Percentiles rank a stretch among this genome's conserved stretches.
Conservation (phyloP, 2,329 filamentous ascomycete genomes). For the Alternaria infectoria region DNA sequence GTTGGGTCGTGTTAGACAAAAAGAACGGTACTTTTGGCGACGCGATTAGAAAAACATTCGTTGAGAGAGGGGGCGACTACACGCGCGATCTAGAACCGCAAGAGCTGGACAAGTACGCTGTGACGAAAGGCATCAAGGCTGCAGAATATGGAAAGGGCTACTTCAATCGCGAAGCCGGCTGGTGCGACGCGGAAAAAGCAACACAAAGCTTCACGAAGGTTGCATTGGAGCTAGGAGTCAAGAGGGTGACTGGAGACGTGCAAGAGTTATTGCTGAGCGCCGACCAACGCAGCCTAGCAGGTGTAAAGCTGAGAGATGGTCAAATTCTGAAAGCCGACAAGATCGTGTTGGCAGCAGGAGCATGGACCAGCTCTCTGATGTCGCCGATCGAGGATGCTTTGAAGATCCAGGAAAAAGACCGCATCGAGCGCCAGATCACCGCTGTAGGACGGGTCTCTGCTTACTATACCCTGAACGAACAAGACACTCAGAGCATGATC, state of each 20-base stretch:
- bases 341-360: constrained; percentile 62
- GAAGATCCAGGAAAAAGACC: constrained; percentile 52
- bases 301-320: constrained; percentile 59
- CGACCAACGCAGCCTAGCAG: constrained; percentile 40
- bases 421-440: constrained; percentile 59
- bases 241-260: constrained; percentile 54
- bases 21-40: constrained; percentile 56
- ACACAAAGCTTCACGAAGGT: constrained; percentile 54
- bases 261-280: constrained; percentile 52
- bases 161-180: constrained; percentile 60
- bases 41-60: constrained; percentile 62
- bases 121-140: constrained; percentile 38
- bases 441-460: constrained; percentile 67
- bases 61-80: constrained; percentile 51
- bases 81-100: constrained; percentile 38
- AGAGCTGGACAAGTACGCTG: constrained; percentile 53
- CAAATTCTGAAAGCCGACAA: constrained; percentile 58
- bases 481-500: constrained; percentile 51
- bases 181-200: constrained; percentile 59
- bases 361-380: constrained; percentile 62
- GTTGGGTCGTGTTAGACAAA: constrained; percentile 63
- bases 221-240: constrained; percentile 54
- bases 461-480: constrained; percentile 60
- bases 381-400: constrained; percentile 56
- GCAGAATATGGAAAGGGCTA: constrained; percentile 48